Base-by-base conservation (phyloP, 352 stramenopile genomes). In the Phytophthora pseudosyringae region DNA sequence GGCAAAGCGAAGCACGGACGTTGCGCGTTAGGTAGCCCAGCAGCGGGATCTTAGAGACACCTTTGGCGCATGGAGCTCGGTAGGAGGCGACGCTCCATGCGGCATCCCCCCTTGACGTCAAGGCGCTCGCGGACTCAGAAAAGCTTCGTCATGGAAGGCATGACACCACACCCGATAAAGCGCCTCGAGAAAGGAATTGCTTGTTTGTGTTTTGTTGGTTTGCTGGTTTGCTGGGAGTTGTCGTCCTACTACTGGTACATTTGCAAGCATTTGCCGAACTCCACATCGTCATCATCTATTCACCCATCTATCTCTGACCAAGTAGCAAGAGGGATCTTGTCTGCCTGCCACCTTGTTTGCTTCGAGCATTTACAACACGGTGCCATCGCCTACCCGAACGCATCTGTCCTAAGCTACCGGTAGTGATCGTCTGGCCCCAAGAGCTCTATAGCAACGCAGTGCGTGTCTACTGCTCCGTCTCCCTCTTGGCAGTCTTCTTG, bases 41-140 rank as follows among this genome's bases (percentile, higher is more conserved):
- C 51, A 71, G 38, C 54, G 54, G 67, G 55, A 75, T 71, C 55
- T 70, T 74, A 74, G 60, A 73, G 38, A 69, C 33, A 73, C 58
- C 62, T 71, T 63, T 49, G 54, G 47, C 60, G 66, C 50, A 59
- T 74, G 60, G 60, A 74, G 38, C 56, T 64, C 57, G 54, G 55
- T 31, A 58, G 38, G 35, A 33, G 18, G 31, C 31, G 31, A 35
- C 31, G 31, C 31, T 47, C 50, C 50, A 63, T 59, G 39, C 50
- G 56, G 45, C 35, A 48, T 48, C 29, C 32, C 60, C 50, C 55
- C 49, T 58, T 62, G 48, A 38, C 66, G 60, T 70, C 51, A 61
- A 59, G 55, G 33, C 43, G 53, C 43, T 43, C 53, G 51, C 50
- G 38, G 65, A 49, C 54, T 57, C 51, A 59, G 64, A 68, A 67